Evolutionary conservation across 2,329 filamentous ascomycete species (phyloP).

Genomic region (Penicillium crustosum): DNA sequence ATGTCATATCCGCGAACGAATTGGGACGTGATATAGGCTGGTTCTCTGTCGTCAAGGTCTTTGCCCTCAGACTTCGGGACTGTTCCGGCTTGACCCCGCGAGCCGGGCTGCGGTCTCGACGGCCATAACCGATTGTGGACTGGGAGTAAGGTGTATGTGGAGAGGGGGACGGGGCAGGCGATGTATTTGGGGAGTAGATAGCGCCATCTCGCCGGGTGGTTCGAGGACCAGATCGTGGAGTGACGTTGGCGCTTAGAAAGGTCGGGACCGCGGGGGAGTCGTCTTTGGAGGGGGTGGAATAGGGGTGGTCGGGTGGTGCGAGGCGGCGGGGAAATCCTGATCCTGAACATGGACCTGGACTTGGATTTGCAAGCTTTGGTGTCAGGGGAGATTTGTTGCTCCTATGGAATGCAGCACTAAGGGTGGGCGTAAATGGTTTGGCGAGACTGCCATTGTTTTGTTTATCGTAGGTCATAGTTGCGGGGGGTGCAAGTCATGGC

Average conservation of each 20-base stretch:
- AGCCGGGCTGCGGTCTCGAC: conserved; percentile 39
- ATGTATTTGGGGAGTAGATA: conserved; percentile 63
- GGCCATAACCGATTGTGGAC: conserved; percentile 27
- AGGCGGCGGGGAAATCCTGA: conserved; percentile 35
- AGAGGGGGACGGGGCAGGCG: conserved; percentile 27
- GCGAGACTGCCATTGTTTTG: conserved; percentile 51
- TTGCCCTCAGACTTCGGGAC: conserved; percentile 36
- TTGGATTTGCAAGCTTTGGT: conserved; percentile 56
- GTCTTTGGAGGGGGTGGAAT: conserved; percentile 36
- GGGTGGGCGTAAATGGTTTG: conserved; percentile 66
- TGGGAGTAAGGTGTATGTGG: conserved; percentile 33
- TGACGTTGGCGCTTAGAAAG: conserved; percentile 67
- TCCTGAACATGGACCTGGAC: conserved; percentile 13
- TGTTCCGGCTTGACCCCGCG: conserved; percentile 33
- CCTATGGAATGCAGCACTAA: conserved; percentile 62
- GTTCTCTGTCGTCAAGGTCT: conserved; percentile 40
- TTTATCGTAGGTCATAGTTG: conserved; percentile 54
- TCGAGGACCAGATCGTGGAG: conserved; percentile 73
- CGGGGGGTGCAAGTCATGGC: conserved; percentile 47
- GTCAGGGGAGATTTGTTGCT: conserved; percentile 57
- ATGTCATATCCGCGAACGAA: conserved; percentile 37
- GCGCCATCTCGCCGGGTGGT: conserved; percentile 70
- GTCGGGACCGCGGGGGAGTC: conserved; percentile 58
- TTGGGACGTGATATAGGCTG: conserved; percentile 34
- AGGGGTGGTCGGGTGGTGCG: conserved; percentile 34